Conservation (phyloP, 345 rosid species). For the Theobroma cacao region DNA sequence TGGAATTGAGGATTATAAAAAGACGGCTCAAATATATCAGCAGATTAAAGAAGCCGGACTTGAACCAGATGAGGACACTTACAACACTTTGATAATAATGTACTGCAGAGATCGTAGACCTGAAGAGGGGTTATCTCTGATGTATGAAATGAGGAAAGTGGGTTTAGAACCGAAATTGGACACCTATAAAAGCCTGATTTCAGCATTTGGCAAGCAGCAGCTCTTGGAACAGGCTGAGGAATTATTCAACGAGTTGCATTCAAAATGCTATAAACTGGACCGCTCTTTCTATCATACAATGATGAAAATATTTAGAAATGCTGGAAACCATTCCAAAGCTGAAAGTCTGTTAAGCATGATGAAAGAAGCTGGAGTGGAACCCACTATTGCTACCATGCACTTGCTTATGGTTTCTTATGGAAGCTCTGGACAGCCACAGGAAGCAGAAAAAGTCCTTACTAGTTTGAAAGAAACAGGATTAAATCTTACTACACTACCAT, state of each 20-base stretch:
- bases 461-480: slow-evolving; percentile 67
- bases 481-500: slow-evolving; percentile 66
- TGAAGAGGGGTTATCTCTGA: slow-evolving; percentile 73
- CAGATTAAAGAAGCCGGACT: slow-evolving; percentile 63
- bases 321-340: slow-evolving; percentile 72
- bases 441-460: slow-evolving; percentile 76
- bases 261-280: slow-evolving; percentile 71
- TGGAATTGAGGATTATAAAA: slow-evolving; percentile 70
- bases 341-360: slow-evolving; percentile 63
- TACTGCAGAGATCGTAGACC: slow-evolving; percentile 87
- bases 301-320: slow-evolving; percentile 85
- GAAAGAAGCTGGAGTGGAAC: slow-evolving; percentile 81
- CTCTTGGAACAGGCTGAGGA: slow-evolving; percentile 72
- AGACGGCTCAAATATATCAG: slow-evolving; percentile 68
- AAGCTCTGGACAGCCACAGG: slow-evolving; percentile 78
- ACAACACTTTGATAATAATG: slow-evolving; percentile 78
- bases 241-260: slow-evolving; percentile 62
- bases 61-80: slow-evolving; percentile 81
- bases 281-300: slow-evolving; percentile 86
- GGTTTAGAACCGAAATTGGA: slow-evolving; percentile 78
- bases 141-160: slow-evolving; percentile 70
- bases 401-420: slow-evolving; percentile 92
- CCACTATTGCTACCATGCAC: slow-evolving; percentile 88
- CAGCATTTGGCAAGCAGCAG: slow-evolving; percentile 83
- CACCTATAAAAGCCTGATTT: slow-evolving; percentile 88